A percentile compares a stretch with the other conserved stretches of the same genome.
phyloP scores from a whole-genome alignment of 768 basidiomycete species.

The Leccinum barrowsii region DNA sequence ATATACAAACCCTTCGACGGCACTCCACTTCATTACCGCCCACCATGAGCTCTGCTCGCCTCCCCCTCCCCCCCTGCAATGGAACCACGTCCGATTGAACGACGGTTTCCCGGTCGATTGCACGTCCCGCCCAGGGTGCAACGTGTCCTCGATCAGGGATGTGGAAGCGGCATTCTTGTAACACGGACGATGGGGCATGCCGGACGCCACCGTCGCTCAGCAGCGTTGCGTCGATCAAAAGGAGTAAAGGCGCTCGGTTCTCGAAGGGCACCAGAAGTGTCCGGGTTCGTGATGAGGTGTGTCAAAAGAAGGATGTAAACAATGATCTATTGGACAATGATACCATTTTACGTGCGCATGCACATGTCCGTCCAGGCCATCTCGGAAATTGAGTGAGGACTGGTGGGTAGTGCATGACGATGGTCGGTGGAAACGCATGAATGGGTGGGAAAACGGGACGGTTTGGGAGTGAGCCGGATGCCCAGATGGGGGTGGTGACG shows the following conservation, averaged over 20 bases:
- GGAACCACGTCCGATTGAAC: slow-evolving; percentile 5
- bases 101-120: not conserved
- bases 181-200: slow-evolving; percentile 1
- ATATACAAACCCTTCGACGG: not conserved
- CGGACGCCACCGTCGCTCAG: slow-evolving; percentile 9
- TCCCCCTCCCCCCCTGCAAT: not conserved
- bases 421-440: slow-evolving; percentile 1
- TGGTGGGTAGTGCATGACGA: slow-evolving; percentile 10
- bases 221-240: slow-evolving; percentile 3
- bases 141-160: slow-evolving; percentile 6
- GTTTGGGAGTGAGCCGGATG: not conserved
- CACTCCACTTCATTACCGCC: slow-evolving; percentile 22
- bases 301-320: not conserved
- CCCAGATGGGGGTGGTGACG: slow-evolving; percentile 8
- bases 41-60: not conserved
- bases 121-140: not conserved
- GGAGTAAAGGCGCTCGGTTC: slow-evolving; percentile 7
- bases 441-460: slow-evolving; percentile 1
- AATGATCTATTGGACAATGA: not conserved
- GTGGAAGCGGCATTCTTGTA: slow-evolving; percentile 9
- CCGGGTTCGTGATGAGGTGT: not conserved
- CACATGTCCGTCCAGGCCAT: slow-evolving; percentile 5
- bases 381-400: slow-evolving; percentile 18
- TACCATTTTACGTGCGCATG: slow-evolving; percentile 5
- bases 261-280: slow-evolving; percentile 1